These are phyloP conservation scores for Beta vulgaris DNA, from an alignment of 148 eudicot species.

Conservation along the genomic window DNA sequence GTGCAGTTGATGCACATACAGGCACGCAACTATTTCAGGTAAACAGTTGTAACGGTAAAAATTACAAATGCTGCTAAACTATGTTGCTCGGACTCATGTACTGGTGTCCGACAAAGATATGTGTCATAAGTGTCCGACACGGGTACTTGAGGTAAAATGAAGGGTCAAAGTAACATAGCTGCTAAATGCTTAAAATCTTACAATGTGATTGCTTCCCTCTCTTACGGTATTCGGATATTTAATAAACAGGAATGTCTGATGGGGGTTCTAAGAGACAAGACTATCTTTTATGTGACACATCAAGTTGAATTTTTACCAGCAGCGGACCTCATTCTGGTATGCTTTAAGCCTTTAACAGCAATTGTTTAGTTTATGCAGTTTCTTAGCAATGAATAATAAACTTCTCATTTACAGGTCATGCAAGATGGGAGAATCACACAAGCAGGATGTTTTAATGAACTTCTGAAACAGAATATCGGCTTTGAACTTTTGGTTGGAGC, in stretches of 20 bases:
- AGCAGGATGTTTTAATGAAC: constrained; percentile 83
- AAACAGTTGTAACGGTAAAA: constrained; percentile 7
- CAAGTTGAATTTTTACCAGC: constrained; percentile 99
- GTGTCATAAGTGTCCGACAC: too few species aligned
- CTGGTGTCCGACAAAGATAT: too few species aligned
- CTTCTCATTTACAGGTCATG: constrained; percentile 63
- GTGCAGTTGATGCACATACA: constrained; percentile 98
- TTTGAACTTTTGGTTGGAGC: constrained; percentile 91
- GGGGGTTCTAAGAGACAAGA: constrained; percentile 86
- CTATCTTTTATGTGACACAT: constrained; percentile 85
- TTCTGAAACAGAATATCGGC: constrained; percentile 76
- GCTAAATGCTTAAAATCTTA: not conserved
- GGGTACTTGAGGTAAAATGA: too few species aligned
- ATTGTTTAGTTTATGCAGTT: not conserved
- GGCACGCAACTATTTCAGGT: constrained; percentile 95
- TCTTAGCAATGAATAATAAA: not conserved
- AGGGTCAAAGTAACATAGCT: too few species aligned
- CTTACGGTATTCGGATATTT: not conserved
- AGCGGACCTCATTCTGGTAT: constrained; percentile 95
- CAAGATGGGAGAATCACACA: constrained; percentile 83
- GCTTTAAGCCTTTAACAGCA: constrained; percentile 15
- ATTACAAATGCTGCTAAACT: not conserved
- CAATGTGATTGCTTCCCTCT: not conserved
- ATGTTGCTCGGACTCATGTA: too few species aligned
- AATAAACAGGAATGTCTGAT: constrained; percentile 75